phyloP scores from a whole-genome alignment of 306 rosid genomes.

The Cercis canadensis region DNA sequence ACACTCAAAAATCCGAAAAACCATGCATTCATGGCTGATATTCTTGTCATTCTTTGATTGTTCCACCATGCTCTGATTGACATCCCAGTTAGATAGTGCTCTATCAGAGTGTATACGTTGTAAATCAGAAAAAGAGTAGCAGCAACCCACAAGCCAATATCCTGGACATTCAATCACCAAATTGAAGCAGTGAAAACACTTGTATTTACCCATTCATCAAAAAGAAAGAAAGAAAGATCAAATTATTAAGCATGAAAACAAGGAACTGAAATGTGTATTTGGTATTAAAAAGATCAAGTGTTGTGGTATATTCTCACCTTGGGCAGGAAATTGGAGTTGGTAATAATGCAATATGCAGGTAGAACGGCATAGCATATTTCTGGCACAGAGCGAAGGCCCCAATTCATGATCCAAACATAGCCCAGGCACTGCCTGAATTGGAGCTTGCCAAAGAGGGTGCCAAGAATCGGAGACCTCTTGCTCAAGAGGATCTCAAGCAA shows the following conservation, averaged over 20 bases:
- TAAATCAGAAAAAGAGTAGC: slow-evolving; percentile 29
- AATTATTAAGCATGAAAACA: too few species aligned
- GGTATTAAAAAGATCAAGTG: too few species aligned
- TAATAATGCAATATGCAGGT: slow-evolving; percentile 45
- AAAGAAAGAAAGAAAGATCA: too few species aligned
- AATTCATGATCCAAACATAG: slow-evolving; percentile 32
- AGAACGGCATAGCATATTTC: slow-evolving; percentile 48
- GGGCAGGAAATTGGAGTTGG: slow-evolving; percentile 52
- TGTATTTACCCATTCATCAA: too few species aligned
- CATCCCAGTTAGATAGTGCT: slow-evolving; percentile 25
- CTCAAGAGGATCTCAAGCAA: slow-evolving; percentile 46
- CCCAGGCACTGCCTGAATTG: slow-evolving; percentile 41
- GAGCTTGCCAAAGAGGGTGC: slow-evolving; percentile 39
- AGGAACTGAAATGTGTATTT: too few species aligned
- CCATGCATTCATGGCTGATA: too few species aligned
- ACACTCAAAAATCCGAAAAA: too few species aligned
- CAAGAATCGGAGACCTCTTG: slow-evolving; percentile 40
- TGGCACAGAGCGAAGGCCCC: slow-evolving; percentile 33
- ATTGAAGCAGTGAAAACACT: too few species aligned
- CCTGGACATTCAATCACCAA: too few species aligned
- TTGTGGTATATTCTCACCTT: slow-evolving; percentile 38
- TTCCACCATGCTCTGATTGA: slow-evolving; percentile 62
- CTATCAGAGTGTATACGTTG: slow-evolving; percentile 22
- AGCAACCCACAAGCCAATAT: slow-evolving; percentile 31
- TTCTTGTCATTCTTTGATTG: slow-evolving; percentile 43